Base-by-base conservation (phyloP, 768 basidiomycete species). In the Lactarius akahatsu region DNA sequence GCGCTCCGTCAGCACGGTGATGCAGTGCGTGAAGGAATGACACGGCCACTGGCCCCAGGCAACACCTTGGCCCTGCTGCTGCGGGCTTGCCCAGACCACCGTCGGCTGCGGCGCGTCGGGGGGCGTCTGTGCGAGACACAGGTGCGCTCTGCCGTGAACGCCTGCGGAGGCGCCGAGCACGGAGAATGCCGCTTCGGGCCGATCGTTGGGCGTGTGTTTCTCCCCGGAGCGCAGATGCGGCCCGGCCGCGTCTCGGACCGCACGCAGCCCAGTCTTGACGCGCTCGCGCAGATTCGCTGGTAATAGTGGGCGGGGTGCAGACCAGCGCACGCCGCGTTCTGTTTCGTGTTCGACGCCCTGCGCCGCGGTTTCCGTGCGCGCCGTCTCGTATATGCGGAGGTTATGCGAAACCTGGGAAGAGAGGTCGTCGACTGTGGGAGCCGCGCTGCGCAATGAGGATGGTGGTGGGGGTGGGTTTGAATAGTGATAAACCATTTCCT, bases 21-120 rank as follows among this genome's bases (percentile, higher is more conserved):
- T 55, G 41, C 66, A 67, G 23, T 59, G 36, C 18, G 61, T 56
- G 40, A 67, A 67, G 8, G 38, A 9, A 11, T 43, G 61, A 40
- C 38, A 59, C 23, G 61, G 45, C 57, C 66, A 67, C 7, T 67
- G n/a, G 32, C 61, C 66, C 66, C 66, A 66, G 2, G 47, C 2
- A 15, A 36, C 26, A 5, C 5, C 50, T 52, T 52, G 50, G 2
- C 50, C 50, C 23, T 50, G 47, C 23, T 26, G 40, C 52, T 65
- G n/a, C 8, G 59, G 66, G 41, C 30, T 15, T 20, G 38, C 36
- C 60, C 61, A 59, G 38, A 63, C 28, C 11, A 67, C 40, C 2
- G 57, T 67, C 26, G 57, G 41, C 0, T 57, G 57, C 18, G 30
- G 57, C n/a, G 40, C 16, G 18, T 59, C 38, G 15, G 47, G 20